phyloP scores from a whole-genome alignment of 192 early-diverging fungal species.

The Podila minutissima region DNA sequence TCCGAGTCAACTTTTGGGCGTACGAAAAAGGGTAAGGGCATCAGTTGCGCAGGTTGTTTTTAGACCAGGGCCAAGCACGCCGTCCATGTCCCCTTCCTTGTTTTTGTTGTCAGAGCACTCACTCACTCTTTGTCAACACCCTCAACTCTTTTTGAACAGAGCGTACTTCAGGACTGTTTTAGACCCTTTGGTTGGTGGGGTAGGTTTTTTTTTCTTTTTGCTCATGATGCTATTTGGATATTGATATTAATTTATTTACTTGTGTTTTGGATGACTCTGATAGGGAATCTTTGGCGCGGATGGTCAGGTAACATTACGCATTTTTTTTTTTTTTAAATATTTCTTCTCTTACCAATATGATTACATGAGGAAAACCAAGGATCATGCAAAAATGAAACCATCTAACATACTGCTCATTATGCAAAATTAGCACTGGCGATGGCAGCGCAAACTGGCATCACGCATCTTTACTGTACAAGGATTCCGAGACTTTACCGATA shows the following conservation, averaged over 20 bases:
- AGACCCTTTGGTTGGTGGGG: slow-evolving; percentile 19
- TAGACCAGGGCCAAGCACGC: too few species aligned
- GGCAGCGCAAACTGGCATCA: neutral
- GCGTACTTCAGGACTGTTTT: slow-evolving; percentile 4
- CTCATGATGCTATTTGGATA: too few species aligned
- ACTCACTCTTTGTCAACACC: neutral
- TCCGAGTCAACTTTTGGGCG: slow-evolving; percentile 31
- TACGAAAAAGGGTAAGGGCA: slow-evolving; percentile 25
- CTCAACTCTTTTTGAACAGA: neutral
- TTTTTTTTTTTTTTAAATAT: neutral
- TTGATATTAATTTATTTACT: too few species aligned
- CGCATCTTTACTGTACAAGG: neutral
- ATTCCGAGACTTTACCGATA: neutral
- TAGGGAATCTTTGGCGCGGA: slow-evolving; percentile 37
- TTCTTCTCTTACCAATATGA: neutral
- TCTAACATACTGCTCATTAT: too few species aligned
- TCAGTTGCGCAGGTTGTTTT: neutral
- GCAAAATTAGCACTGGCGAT: neutral
- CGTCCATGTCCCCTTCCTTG: too few species aligned
- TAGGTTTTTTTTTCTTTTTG: too few species aligned
- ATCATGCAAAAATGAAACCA: too few species aligned
- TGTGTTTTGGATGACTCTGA: too few species aligned
- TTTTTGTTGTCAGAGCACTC: too few species aligned
- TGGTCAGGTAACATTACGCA: slow-evolving; percentile 13
- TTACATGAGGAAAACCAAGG: too few species aligned